Evolutionary conservation across 2,329 filamentous ascomycete genomes (phyloP).

Genomic region (Diplodia mutila): DNA sequence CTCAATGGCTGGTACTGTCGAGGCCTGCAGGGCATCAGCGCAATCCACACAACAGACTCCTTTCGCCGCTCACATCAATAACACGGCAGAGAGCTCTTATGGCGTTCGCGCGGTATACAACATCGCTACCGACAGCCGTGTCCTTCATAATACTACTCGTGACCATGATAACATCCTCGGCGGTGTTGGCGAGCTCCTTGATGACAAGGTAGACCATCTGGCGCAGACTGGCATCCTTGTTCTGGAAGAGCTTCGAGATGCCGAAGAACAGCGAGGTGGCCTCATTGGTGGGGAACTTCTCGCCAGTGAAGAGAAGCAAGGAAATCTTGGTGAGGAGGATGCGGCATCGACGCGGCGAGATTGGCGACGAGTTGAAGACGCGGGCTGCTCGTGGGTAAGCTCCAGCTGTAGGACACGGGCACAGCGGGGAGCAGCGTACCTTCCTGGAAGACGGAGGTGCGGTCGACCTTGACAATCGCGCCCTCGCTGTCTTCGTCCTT

Average conservation of each 20-base stretch:
- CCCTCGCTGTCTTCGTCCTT: conserved; percentile 98
- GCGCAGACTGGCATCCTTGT: conserved; percentile 95
- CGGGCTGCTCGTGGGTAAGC: conserved; percentile 66
- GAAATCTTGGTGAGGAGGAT: conserved; percentile 97
- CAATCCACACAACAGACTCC: not conserved
- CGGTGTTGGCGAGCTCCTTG: conserved; percentile 94
- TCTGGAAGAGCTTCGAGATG: conserved; percentile 97
- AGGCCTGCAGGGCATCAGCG: conserved; percentile 62
- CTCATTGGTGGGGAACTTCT: conserved; percentile 96
- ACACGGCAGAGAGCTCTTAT: conserved; percentile 95
- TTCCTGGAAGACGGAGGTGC: conserved; percentile 98
- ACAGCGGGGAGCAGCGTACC: conserved; percentile 60
- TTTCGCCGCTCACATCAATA: conserved; percentile 73
- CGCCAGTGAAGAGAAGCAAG: conserved; percentile 92
- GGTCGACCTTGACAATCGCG: conserved; percentile 94
- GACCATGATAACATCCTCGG: conserved; percentile 99
- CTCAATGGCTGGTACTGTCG: conserved; percentile 96
- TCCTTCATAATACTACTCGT: conserved; percentile 99
- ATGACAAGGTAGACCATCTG: conserved; percentile 99
- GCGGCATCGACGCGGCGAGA: conserved; percentile 95
- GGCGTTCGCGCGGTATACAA: conserved; percentile 92
- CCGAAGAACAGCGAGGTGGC: conserved; percentile 98
- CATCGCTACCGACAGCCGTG: conserved; percentile 91
- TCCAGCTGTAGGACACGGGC: conserved; percentile 39
- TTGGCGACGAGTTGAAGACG: conserved; percentile 95